Conservation (phyloP, 2,329 filamentous ascomycete genomes). For the Aspergillus hortae region DNA sequence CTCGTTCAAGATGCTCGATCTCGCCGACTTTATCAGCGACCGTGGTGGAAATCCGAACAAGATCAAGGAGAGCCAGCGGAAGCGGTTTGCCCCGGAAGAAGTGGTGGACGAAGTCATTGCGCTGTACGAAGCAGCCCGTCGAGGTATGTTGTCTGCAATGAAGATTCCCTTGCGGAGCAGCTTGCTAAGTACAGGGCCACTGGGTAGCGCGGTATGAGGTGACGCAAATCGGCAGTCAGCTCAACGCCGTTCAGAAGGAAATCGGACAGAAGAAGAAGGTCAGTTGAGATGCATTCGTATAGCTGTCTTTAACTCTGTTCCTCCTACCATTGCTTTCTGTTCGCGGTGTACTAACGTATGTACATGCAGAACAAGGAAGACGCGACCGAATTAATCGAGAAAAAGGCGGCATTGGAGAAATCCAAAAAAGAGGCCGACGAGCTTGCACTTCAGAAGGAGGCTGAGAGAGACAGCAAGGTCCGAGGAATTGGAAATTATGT, state of each 20-base stretch:
- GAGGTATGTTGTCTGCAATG: conserved; percentile 49
- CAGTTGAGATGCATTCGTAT: conserved; percentile 6
- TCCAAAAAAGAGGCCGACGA: conserved; percentile 78
- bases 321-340: background rate
- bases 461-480: conserved; percentile 70
- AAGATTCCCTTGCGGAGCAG: conserved; percentile 5
- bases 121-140: conserved; percentile 80
- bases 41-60: conserved; percentile 87
- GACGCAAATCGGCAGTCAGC: conserved; percentile 75
- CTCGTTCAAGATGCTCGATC: conserved; percentile 62
- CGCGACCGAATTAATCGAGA: conserved; percentile 71
- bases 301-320: too few relatives aligned
- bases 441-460: conserved; percentile 70
- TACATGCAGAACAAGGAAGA: conserved; percentile 71
- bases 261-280: conserved; percentile 91
- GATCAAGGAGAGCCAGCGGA: conserved; percentile 87
- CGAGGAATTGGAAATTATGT: conserved; percentile 88
- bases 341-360: background rate
- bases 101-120: conserved; percentile 87
- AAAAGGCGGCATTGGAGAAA: conserved; percentile 75
- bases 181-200: background rate
- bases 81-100: conserved; percentile 74
- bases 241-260: conserved; percentile 85
- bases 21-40: conserved; percentile 76
- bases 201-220: conserved; percentile 66